Base-by-base conservation (phyloP, 1,284 basidiomycete species). In the Ceratobasidium papillatum region DNA sequence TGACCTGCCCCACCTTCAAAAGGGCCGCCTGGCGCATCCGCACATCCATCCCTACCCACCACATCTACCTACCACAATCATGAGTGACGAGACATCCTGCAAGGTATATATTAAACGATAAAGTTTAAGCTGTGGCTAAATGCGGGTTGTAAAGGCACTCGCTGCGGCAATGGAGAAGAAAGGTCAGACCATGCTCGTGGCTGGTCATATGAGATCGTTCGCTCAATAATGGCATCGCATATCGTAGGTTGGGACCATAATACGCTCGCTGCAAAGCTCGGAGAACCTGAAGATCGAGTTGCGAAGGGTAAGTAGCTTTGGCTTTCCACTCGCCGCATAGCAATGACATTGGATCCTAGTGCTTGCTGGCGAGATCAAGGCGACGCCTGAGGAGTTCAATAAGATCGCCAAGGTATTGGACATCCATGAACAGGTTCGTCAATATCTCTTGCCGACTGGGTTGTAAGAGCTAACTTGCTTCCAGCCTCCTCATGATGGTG, bases 121-220 rank as follows among this genome's bases (percentile, higher is more conserved):
- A 72, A 30, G 8, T 61, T 22, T 14, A 30, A 9, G 34, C 19
- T 54, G n/a, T 19, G n/a, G 38, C 59, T 45, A 17, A 69, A 43
- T 43, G 1, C 17, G n/a, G 14, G 14, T 30, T 5, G 47, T 38
- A 11, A 17, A 72, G 68, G 54, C 54, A 32, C 68, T 72, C n/a
- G 68, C 47, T 49, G 68, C 51, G 3, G 68, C 68, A 38, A 59
- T 22, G 68, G 34, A 45, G 19, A 72, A 72, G 56, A 72, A 72
- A 30, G 68, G 68, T 72, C 2, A 11, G 68, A 22, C n/a, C n/a
- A n/a, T 30, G 51, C 9, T 19, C 25, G 30, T 32, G 52, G 52
- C 30, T 32, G 52, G 30, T 3, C 32, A 14, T 32, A 32, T 22
- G 17, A 1, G 12, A 32, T 32, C 19, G 22, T n/a, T 25, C 19